Evolutionary conservation across 371 early-diverging fungal genomes (phyloP).

Genomic region (Synchytrium microbalum): DNA sequence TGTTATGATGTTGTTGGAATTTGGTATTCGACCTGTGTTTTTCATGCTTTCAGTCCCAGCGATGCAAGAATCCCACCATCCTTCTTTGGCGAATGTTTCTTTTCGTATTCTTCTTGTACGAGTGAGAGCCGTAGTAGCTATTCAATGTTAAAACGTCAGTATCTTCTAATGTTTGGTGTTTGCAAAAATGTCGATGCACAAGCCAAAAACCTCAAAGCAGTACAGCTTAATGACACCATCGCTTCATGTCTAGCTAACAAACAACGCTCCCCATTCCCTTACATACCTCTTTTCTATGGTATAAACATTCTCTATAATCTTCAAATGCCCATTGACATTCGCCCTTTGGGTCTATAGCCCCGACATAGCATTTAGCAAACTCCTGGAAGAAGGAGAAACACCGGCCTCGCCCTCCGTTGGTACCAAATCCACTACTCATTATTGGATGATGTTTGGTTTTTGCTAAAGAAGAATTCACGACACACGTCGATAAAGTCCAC

Average conservation of each 20-base stretch:
- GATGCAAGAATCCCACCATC: conserved; percentile 9
- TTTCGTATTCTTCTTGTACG: conserved; percentile 25
- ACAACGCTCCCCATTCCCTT: no score
- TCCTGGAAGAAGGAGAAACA: conserved; percentile 49
- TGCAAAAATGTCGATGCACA: not conserved
- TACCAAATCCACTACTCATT: conserved; percentile 37
- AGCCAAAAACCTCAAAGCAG: not conserved
- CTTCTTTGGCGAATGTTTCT: conserved; percentile 14
- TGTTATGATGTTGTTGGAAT: no score
- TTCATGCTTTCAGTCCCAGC: not conserved
- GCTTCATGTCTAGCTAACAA: no score
- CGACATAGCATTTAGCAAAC: conserved; percentile 38
- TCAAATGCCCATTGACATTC: conserved; percentile 34
- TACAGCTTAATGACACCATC: not conserved
- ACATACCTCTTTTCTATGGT: conserved; percentile 40
- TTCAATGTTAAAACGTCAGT: conserved; percentile 4
- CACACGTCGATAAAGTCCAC: no score
- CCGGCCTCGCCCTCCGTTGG: conserved; percentile 41
- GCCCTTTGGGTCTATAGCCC: conserved; percentile 24
- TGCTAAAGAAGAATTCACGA: no score
- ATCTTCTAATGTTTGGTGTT: not conserved
- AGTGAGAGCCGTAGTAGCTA: conserved; percentile 24
- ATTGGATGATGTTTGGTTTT: not conserved
- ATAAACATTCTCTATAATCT: conserved; percentile 47
- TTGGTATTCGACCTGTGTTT: no score